Conservation (phyloP, 345 rosid genomes). For the Linum trigynum region DNA sequence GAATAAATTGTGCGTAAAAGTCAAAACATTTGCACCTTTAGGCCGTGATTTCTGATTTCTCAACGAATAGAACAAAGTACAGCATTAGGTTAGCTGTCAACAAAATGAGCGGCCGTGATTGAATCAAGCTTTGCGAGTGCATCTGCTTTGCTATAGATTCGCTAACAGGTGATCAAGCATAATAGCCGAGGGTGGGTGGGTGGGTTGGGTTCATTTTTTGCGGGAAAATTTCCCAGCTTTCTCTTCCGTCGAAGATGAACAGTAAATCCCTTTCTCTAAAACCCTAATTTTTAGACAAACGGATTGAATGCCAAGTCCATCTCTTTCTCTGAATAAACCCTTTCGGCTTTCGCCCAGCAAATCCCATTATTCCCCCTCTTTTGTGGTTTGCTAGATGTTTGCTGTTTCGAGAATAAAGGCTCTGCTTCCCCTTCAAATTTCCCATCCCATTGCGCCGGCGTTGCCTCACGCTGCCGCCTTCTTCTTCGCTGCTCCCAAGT, state of each 20-base stretch:
- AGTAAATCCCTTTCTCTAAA: not conserved
- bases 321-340: too few species aligned
- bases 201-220: not conserved
- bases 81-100: not conserved
- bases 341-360: too few species aligned
- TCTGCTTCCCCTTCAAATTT: constrained; percentile 15
- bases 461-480: constrained; percentile 3
- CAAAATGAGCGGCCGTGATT: not conserved
- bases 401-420: constrained; percentile 42
- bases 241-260: not conserved
- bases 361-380: not conserved
- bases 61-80: too few species aligned
- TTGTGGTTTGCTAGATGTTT: constrained; percentile 16
- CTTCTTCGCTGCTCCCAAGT: constrained; percentile 21
- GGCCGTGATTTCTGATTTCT: too few species aligned
- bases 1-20: too few species aligned
- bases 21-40: too few species aligned
- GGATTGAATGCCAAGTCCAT: not conserved
- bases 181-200: not conserved
- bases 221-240: not conserved
- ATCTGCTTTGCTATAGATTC: not conserved
- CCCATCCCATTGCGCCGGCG: constrained; percentile 17
- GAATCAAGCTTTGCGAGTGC: not conserved
- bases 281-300: not conserved
- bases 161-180: not conserved